These are phyloP conservation scores for Sutorius eximius DNA, from an alignment of 1,284 basidiomycete species.

Conservation along the genomic window DNA sequence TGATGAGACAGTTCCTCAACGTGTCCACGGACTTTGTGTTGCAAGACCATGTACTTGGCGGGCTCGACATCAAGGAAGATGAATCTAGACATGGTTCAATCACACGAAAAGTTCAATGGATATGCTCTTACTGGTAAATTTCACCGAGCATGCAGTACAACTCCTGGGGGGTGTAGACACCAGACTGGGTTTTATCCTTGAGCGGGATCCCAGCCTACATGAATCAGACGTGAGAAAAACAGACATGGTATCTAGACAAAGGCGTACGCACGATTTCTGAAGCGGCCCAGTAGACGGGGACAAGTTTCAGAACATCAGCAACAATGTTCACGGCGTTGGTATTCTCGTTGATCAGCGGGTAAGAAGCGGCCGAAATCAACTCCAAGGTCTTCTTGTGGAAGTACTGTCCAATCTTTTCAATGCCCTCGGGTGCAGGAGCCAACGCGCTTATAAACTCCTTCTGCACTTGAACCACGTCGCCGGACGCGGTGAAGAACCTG, in stretches of 20 bases:
- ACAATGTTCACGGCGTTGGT: conserved; percentile 65
- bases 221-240: conserved; percentile 3
- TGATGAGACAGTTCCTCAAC: conserved; percentile 52
- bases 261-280: conserved; percentile 57
- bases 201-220: conserved; percentile 70
- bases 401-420: conserved; percentile 53
- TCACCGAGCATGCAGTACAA: conserved; percentile 65
- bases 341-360: conserved; percentile 50
- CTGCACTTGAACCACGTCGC: conserved; percentile 46
- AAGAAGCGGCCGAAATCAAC: conserved; percentile 55
- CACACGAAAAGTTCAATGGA: not conserved
- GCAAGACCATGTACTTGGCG: conserved; percentile 53
- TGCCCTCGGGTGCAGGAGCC: conserved; percentile 43
- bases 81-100: conserved; percentile 44
- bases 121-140: conserved; percentile 58
- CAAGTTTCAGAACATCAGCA: conserved; percentile 63
- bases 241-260: not conserved
- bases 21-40: conserved; percentile 50
- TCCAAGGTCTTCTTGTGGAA: conserved; percentile 63
- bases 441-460: conserved; percentile 51
- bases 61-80: conserved; percentile 72
- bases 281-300: conserved; percentile 69
- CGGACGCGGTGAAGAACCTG: conserved; percentile 60
- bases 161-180: conserved; percentile 59
- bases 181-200: conserved; percentile 56